Evolutionary conservation across 441 rosid genomes (phyloP).

Genomic region (Jatropha multifida): DNA sequence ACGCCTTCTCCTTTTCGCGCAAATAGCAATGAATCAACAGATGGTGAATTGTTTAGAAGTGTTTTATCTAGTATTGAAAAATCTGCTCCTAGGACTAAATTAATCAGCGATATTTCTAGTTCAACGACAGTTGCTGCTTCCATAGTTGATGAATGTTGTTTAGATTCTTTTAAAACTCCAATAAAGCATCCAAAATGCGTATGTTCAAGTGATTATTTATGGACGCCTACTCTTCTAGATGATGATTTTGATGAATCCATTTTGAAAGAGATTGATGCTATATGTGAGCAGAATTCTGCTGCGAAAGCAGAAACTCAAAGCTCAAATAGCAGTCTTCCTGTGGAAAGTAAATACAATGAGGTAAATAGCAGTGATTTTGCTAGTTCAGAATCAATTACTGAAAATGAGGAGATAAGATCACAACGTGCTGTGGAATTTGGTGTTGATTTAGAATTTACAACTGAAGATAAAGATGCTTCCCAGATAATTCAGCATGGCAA

Average conservation of each 20-base stretch:
- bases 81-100: slow-evolving; percentile 13
- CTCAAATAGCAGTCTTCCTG: slow-evolving; percentile 21
- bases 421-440: slow-evolving; percentile 4
- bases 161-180: slow-evolving; percentile 52
- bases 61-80: slow-evolving; percentile 16
- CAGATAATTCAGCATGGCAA: slow-evolving; percentile 26
- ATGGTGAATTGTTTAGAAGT: slow-evolving; percentile 13
- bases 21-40: slow-evolving; percentile 19
- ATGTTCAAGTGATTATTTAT: slow-evolving; percentile 32
- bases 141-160: slow-evolving; percentile 16
- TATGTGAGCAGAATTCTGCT: slow-evolving; percentile 54
- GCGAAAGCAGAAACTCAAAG: slow-evolving; percentile 33
- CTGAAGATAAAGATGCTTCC: slow-evolving; percentile 31
- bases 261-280: slow-evolving; percentile 66
- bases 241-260: slow-evolving; percentile 72
- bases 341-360: slow-evolving; percentile 30
- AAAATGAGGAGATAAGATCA: slow-evolving; percentile 15
- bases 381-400: slow-evolving; percentile 22
- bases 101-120: slow-evolving; percentile 13
- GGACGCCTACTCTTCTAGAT: slow-evolving; percentile 52
- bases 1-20: slow-evolving; percentile 28
- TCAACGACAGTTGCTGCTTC: slow-evolving; percentile 24
- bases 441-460: slow-evolving; percentile 24
- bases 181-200: slow-evolving; percentile 31
- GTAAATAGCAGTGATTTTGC: slow-evolving; percentile 20